Percentiles rank a stretch among this genome's conserved stretches.
Evolutionary conservation across 1,139 yeast genomes (phyloP).

Genomic region (Diutina sp.): DNA sequence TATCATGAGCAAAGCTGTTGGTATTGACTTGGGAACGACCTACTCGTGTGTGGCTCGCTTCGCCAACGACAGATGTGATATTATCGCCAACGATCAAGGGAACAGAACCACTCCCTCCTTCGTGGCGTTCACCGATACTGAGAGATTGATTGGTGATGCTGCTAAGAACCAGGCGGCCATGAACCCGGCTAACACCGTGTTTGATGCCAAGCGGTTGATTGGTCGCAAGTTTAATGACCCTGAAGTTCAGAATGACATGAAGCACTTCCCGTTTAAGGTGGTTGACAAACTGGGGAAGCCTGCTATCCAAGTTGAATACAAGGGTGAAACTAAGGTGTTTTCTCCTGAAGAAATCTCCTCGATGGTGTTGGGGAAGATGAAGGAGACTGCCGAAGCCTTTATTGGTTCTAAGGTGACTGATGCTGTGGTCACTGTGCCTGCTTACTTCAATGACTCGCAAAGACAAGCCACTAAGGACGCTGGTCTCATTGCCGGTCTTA

Average conservation of each 20-base stretch:
- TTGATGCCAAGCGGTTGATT: constrained; percentile 78
- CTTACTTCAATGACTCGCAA: constrained; percentile 96
- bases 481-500: constrained; percentile 91
- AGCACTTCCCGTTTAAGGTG: constrained; percentile 68
- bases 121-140: constrained; percentile 76
- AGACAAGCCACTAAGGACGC: constrained; percentile 98
- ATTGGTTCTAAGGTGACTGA: constrained; percentile 82
- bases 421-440: constrained; percentile 95
- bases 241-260: constrained; percentile 69
- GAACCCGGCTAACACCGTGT: constrained; percentile 67
- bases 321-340: constrained; percentile 52
- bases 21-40: constrained; percentile 3
- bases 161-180: constrained; percentile 89
- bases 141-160: constrained; percentile 87
- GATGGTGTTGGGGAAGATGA: constrained; percentile 87
- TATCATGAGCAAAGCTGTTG: constrained; percentile 1
- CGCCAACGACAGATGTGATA: constrained; percentile 67
- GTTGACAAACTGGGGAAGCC: constrained; percentile 68
- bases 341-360: constrained; percentile 88
- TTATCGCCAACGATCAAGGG: constrained; percentile 91
- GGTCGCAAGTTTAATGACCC: constrained; percentile 70
- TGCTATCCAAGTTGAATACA: constrained; percentile 56
- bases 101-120: constrained; percentile 89
- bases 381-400: constrained; percentile 85
- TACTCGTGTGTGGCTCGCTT: constrained; percentile 58